phyloP scores from a whole-genome alignment of 2,329 filamentous ascomycete genomes.

The Phyllosticta citriasiana region DNA sequence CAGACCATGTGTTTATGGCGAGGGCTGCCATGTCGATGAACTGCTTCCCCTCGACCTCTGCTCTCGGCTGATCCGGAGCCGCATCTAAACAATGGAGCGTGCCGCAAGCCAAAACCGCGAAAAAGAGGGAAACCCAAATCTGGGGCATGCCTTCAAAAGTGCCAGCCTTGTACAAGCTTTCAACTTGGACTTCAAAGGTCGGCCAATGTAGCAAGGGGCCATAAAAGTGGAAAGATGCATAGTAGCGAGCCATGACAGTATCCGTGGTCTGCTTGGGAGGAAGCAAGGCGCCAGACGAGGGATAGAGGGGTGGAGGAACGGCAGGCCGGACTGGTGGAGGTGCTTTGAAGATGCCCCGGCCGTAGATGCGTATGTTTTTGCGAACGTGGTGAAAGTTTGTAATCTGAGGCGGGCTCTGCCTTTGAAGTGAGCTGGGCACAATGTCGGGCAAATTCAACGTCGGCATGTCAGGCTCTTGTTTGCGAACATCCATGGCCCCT shows the following conservation, averaged over 20 bases:
- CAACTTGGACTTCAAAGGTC: slow-evolving; percentile 65
- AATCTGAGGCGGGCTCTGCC: slow-evolving; percentile 44
- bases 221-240: slow-evolving; percentile 64
- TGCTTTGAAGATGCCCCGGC: slow-evolving; percentile 69
- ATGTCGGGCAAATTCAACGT: slow-evolving; percentile 24
- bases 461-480: slow-evolving; percentile 16
- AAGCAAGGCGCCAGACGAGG: slow-evolving; percentile 46
- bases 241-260: slow-evolving; percentile 65
- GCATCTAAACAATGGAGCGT: slow-evolving; percentile 58
- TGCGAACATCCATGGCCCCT: slow-evolving; percentile 34
- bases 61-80: slow-evolving; percentile 44
- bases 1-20: slow-evolving; percentile 71
- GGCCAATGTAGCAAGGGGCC: slow-evolving; percentile 86
- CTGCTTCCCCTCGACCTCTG: slow-evolving; percentile 47
- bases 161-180: slow-evolving; percentile 61
- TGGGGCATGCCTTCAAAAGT: slow-evolving; percentile 51
- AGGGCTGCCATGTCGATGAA: slow-evolving; percentile 62
- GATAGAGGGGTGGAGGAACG: slow-evolving; percentile 32
- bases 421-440: slow-evolving; percentile 33
- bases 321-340: slow-evolving; percentile 57
- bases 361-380: slow-evolving; percentile 60
- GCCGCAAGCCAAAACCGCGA: slow-evolving; percentile 73
- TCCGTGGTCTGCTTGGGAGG: slow-evolving; percentile 63
- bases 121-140: slow-evolving; percentile 72
- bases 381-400: slow-evolving; percentile 64